Evolutionary conservation across 805 yeast genomes (phyloP).

Genomic region (Tanozyma kutaoensis): DNA sequence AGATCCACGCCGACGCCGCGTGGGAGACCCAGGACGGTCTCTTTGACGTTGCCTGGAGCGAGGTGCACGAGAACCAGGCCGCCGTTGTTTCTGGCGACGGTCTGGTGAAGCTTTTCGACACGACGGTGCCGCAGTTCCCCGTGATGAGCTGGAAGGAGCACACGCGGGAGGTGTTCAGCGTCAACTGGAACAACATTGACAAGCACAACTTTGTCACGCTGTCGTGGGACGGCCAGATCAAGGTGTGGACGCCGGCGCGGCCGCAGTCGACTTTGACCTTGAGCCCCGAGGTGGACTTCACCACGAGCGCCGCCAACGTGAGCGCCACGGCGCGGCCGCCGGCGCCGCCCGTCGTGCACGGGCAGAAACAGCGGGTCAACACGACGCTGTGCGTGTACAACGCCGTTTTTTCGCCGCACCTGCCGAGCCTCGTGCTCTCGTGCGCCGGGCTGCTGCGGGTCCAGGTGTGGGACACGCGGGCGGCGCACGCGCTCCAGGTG

Average conservation of each 20-base stretch:
- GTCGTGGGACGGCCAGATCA: slow-evolving; percentile 88
- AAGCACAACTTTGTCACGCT: slow-evolving; percentile 60
- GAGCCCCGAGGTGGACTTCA: slow-evolving; percentile 14
- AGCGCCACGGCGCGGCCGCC: slow-evolving; percentile 13
- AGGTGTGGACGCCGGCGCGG: slow-evolving; percentile 62
- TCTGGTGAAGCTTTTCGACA: slow-evolving; percentile 68
- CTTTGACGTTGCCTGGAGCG: slow-evolving; percentile 85
- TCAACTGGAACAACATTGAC: slow-evolving; percentile 62
- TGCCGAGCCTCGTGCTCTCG: slow-evolving; percentile 52
- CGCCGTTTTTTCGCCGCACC: slow-evolving; percentile 76
- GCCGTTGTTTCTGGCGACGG: slow-evolving; percentile 87
- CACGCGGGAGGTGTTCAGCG: slow-evolving; percentile 56
- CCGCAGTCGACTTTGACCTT: slow-evolving; percentile 45
- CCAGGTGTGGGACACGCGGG: slow-evolving; percentile 73
- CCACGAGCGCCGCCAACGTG: slow-evolving; percentile 13
- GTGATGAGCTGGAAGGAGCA: slow-evolving; percentile 71
- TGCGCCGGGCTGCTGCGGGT: slow-evolving; percentile 66
- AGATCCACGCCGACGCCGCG: slow-evolving; percentile 34
- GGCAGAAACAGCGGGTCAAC: slow-evolving; percentile 17
- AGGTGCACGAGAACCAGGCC: slow-evolving; percentile 76
- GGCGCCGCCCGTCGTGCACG: slow-evolving; percentile 19
- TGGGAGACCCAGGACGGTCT: slow-evolving; percentile 93
- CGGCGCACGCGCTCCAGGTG: slow-evolving; percentile 44
- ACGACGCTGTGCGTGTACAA: slow-evolving; percentile 60
- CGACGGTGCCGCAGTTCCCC: slow-evolving; percentile 53